Evolutionary conservation across 495 filamentous ascomycete genomes (phyloP), one percentile per base, ranked within the genome.

Genomic region (Ascodesmis nigricans): DNA sequence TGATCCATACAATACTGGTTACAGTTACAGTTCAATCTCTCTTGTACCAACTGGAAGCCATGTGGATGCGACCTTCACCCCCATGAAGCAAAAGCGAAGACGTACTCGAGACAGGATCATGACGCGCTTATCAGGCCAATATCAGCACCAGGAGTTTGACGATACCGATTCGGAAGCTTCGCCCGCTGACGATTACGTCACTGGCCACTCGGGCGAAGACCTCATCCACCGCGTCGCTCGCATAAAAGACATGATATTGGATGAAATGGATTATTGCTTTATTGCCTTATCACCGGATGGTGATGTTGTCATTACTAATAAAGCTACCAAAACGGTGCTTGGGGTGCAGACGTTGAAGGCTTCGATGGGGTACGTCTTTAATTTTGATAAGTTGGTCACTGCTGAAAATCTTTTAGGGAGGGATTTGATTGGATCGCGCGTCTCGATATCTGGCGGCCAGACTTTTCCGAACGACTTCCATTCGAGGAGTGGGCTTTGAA

Each of bases 241-340:
- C 14, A 18, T 50, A 15, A 50, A 50, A 27, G 48, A 47, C 17
- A 31, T 42, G 34, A 39, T 52, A 21, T 33, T 52, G 15, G 42
- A 50, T 31, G 42, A 50, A 24, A 47, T 52, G 47, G 39, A 50
- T 10, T 41, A 37, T 29, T 41, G 35, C 16, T 46, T 47, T 37
- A 39, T 49, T n/a, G 48, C 29, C 4, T 24, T 50, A 5, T 49
- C 43, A 3, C 33, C 28, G 4, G 38, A 46, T 29, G 39, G 43
- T n/a, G 43, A 52, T 30, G 36, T 49, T 3, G 27, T 45, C 13
- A 44, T 52, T 21, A 50, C 47, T 1, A 52, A 52, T 13, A 40
- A 35, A 16, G 42, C 46, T 2, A 50, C 43, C 11, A 33, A 31
- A 25, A 24, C 36, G n/a, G 24, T 50, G 3, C 16, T 50, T 10